Evolutionary conservation across 176 grass and related monocot genomes (phyloP).

Genomic region (Aegilops sharonensis): DNA sequence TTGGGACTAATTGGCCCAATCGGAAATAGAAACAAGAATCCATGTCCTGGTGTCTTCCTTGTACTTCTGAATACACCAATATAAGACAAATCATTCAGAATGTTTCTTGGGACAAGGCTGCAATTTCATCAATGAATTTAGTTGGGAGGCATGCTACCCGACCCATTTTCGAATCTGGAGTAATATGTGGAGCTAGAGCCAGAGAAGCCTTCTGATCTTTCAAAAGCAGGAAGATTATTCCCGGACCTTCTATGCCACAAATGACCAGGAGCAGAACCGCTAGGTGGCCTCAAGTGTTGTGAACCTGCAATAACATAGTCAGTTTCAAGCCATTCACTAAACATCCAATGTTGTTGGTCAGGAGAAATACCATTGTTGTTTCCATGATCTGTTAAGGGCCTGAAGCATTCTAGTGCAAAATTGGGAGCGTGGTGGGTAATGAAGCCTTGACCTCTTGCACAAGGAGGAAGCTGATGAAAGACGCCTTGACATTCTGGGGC

Average conservation of each 20-base stretch:
- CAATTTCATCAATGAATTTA: background rate
- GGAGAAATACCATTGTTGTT: background rate
- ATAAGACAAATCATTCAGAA: background rate
- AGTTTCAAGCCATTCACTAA: background rate
- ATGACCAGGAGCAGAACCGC: background rate
- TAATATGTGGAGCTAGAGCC: background rate
- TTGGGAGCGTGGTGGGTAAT: background rate
- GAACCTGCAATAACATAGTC: background rate
- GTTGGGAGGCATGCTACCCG: background rate
- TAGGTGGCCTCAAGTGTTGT: slow-evolving; percentile 6
- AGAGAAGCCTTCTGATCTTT: background rate
- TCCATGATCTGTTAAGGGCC: background rate
- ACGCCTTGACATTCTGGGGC: background rate
- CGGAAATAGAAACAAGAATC: background rate
- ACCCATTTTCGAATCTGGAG: background rate
- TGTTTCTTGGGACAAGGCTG: background rate
- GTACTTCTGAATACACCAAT: background rate
- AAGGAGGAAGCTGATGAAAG: background rate
- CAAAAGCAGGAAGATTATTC: background rate
- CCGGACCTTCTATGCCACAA: background rate
- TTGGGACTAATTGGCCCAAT: background rate
- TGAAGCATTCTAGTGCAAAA: background rate
- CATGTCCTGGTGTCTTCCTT: background rate
- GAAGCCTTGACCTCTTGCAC: background rate
- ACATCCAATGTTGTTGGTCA: background rate